Conservation (phyloP, 306 rosid genomes). For the Carpinus viminea region DNA sequence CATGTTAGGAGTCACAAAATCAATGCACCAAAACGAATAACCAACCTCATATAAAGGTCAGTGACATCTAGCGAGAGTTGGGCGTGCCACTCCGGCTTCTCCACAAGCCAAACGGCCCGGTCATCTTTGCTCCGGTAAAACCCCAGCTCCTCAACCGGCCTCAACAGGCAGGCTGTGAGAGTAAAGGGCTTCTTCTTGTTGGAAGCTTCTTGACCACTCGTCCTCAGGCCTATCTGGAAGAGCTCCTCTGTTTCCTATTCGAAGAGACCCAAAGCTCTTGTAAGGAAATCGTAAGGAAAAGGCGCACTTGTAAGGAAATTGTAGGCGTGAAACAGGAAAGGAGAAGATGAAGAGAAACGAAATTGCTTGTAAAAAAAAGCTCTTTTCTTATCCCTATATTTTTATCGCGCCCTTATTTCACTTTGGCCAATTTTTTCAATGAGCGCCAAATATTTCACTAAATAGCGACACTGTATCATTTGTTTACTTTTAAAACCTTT, state of each 20-base stretch:
- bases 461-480: too few relatives aligned
- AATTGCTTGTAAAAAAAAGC: too few relatives aligned
- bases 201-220: conserved; percentile 94
- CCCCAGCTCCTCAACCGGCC: conserved; percentile 77
- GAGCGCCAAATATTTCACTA: too few relatives aligned
- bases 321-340: too few relatives aligned
- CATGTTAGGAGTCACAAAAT: background rate
- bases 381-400: too few relatives aligned
- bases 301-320: too few relatives aligned
- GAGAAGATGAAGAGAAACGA: too few relatives aligned
- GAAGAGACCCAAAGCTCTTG: too few relatives aligned
- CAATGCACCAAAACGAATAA: background rate
- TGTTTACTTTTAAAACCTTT: too few relatives aligned
- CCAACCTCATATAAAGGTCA: conserved; percentile 79
- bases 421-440: too few relatives aligned
- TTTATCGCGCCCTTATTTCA: too few relatives aligned
- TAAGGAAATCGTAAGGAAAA: too few relatives aligned
- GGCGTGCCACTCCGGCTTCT: conserved; percentile 86
- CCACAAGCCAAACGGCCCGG: conserved; percentile 70
- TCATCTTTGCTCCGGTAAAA: conserved; percentile 73
- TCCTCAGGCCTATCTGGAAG: conserved; percentile 44
- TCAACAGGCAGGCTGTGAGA: conserved; percentile 96
- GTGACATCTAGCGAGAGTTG: conserved; percentile 84
- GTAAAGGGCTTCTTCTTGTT: conserved; percentile 79
- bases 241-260: conserved; percentile 42